Evolutionary conservation across 306 rosid species (phyloP), one percentile per base, ranked within the genome.

Genomic region (Sicyos baderoa): DNA sequence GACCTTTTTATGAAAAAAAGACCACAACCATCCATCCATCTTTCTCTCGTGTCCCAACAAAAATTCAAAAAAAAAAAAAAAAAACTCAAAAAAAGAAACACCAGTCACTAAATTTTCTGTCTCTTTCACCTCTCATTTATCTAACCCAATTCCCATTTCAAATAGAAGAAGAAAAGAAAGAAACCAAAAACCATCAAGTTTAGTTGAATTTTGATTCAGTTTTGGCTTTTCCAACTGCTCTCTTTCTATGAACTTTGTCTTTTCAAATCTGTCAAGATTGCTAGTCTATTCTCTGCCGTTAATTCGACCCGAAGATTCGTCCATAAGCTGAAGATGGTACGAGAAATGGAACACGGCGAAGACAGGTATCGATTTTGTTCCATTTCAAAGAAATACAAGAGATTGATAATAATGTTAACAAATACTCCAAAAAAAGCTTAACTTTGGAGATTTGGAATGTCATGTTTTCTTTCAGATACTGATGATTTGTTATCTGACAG

Each of bases 331-430:
- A 68, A 73, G 53, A 85, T 87, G 93, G 88, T 78, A 22, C 56
- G 80, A 58, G 78, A 79, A 29, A 3, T 73, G 2, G 88, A 86
- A 12, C 78, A 84, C 69, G 88, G 81, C 18, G 78, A 85, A 12
- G 86, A 85, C 29, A 84, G 47, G 79, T 83, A 89, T 59, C 85
- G 64, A 74, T 0, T 51, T 51, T 84, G 32, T 83, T 75, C 74
- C 25, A 77, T 71, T 82, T 85, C 76, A 81, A 50, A 67, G 85
- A 76, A 14, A 48, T 48, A 5, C 44, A 6, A 37, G 37, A 37
- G 44, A 37, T 37, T 37, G 9, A 37, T 7, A 6, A 37, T 37
- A 5, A 7, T 37, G 44, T 37, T 37, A 37, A 37, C 9, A 37
- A 5, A 48, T 48, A 15, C n/a, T 12, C 83, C 13, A 72, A 82